Evolutionary conservation across 805 yeast genomes (phyloP).

Genomic region (Wickerhamomyces canadensis): DNA sequence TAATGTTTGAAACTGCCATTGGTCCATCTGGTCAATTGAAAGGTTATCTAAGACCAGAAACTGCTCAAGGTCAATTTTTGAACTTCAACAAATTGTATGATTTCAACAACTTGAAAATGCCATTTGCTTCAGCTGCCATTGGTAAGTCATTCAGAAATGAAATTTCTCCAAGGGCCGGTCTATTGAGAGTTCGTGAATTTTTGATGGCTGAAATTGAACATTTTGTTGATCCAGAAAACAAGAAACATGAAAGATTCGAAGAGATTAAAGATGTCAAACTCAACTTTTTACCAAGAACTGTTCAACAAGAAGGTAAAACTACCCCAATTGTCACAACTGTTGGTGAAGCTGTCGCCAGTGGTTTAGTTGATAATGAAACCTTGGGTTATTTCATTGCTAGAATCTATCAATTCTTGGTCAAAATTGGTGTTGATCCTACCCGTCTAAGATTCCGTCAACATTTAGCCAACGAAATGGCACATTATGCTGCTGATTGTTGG

Average conservation of each 20-base stretch:
- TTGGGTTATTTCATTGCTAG: conserved; percentile 95
- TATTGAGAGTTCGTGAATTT: conserved; percentile 96
- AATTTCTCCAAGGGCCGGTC: conserved; percentile 97
- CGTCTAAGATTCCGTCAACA: conserved; percentile 97
- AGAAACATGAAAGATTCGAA: conserved; percentile 73
- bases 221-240: conserved; percentile 89
- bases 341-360: conserved; percentile 85
- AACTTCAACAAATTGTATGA: conserved; percentile 92
- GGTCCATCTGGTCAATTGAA: conserved; percentile 97
- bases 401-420: conserved; percentile 75
- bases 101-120: conserved; percentile 93
- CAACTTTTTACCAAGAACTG: conserved; percentile 76
- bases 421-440: conserved; percentile 83
- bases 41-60: conserved; percentile 97
- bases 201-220: conserved; percentile 99
- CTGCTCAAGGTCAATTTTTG: conserved; percentile 98
- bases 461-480: conserved; percentile 99
- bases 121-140: conserved; percentile 98
- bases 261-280: conserved; percentile 71
- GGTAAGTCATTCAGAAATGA: conserved; percentile 99
- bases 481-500: conserved; percentile 99
- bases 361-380: conserved; percentile 94
- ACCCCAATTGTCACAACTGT: conserved; percentile 57
- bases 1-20: conserved; percentile 98
- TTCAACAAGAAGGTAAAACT: conserved; percentile 83